These are phyloP conservation scores for Phaeophleospora eucalypticola DNA, from an alignment of 2,329 filamentous ascomycete genomes.

Conservation along the genomic window DNA sequence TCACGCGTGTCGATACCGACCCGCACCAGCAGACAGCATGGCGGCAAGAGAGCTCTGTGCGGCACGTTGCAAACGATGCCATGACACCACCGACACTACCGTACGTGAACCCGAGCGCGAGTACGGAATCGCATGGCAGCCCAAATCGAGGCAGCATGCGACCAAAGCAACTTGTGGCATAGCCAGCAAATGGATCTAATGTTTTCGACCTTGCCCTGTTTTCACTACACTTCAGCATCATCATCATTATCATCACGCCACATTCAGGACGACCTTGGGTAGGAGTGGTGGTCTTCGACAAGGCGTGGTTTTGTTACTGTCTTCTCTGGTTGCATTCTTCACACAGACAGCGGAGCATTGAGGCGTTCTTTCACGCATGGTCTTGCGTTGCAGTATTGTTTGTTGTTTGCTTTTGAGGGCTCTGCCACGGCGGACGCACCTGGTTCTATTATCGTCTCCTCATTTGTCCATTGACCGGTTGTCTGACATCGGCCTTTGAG, in stretches of 20 bases:
- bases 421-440: too few relatives aligned
- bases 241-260: too few relatives aligned
- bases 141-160: conserved; percentile 27
- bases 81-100: conserved; percentile 27
- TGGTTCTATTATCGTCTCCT: too few relatives aligned
- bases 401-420: too few relatives aligned
- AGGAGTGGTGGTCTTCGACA: not conserved
- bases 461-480: too few relatives aligned
- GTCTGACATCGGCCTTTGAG: not conserved
- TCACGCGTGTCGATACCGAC: conserved; percentile 80
- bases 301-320: not conserved
- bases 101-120: conserved; percentile 27
- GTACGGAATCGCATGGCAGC: conserved; percentile 30
- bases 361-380: not conserved
- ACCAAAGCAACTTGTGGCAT: too few relatives aligned
- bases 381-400: too few relatives aligned
- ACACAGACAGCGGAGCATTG: not conserved
- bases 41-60: conserved; percentile 79
- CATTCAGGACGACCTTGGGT: too few relatives aligned
- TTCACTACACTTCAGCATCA: too few relatives aligned
- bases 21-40: conserved; percentile 65
- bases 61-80: conserved; percentile 55
- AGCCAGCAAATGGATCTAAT: too few relatives aligned
- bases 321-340: not conserved
- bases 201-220: too few relatives aligned